Conservation (phyloP, 441 rosid genomes). For the Euphorbia corollata region DNA sequence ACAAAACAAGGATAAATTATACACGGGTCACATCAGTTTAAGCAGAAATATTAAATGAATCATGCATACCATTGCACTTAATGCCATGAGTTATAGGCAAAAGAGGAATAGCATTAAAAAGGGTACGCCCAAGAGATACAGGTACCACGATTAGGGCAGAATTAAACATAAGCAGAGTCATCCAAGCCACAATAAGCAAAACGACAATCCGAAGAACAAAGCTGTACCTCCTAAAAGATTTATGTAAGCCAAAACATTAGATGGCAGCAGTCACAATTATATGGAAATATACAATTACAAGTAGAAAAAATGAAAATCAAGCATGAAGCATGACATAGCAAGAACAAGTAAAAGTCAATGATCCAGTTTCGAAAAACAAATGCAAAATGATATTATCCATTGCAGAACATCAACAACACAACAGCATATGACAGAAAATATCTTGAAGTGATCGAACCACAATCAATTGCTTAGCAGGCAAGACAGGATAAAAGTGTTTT, state of each 20-base stretch:
- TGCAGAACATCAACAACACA: neutral
- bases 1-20: conserved; percentile 15
- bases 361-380: neutral
- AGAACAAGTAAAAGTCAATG: neutral
- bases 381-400: neutral
- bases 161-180: conserved; percentile 84
- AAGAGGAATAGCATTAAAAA: conserved; percentile 81
- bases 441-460: too few relatives aligned
- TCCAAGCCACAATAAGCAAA: conserved; percentile 86
- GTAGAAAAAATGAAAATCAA: neutral
- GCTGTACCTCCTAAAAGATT: conserved; percentile 58
- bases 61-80: conserved; percentile 79
- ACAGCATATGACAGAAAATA: too few relatives aligned
- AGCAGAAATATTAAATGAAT: conserved; percentile 5
- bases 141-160: conserved; percentile 84
- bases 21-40: neutral
- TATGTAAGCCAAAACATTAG: conserved; percentile 15
- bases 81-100: conserved; percentile 96
- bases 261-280: conserved; percentile 9
- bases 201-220: conserved; percentile 80
- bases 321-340: neutral
- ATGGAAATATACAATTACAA: neutral
- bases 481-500: neutral
- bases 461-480: too few relatives aligned
- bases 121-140: conserved; percentile 79